Conservation (phyloP, 2,329 filamentous ascomycete species). For the Diplodia scrobiculata region DNA sequence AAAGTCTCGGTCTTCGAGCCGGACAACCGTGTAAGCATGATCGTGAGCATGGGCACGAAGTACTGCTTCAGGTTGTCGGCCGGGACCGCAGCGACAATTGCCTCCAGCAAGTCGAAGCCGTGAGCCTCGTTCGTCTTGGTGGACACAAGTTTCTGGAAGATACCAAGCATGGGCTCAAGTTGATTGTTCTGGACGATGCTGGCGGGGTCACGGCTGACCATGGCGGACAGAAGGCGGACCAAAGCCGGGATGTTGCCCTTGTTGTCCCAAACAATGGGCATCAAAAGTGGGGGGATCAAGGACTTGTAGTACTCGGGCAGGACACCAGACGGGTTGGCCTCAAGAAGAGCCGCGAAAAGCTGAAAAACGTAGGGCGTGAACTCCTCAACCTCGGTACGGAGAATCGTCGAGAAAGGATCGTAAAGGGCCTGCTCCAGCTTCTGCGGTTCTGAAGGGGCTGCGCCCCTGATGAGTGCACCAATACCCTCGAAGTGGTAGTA, state of each 20-base stretch:
- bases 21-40: slow-evolving; percentile 74
- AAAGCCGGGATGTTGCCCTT: slow-evolving; percentile 91
- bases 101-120: slow-evolving; percentile 87
- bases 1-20: slow-evolving; percentile 80
- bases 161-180: slow-evolving; percentile 83
- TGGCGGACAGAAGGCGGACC: slow-evolving; percentile 77
- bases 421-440: slow-evolving; percentile 81
- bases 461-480: slow-evolving; percentile 81
- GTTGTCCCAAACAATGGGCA: slow-evolving; percentile 84
- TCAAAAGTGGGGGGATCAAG: slow-evolving; percentile 75
- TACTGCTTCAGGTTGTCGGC: slow-evolving; percentile 74
- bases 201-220: slow-evolving; percentile 75
- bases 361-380: slow-evolving; percentile 98
- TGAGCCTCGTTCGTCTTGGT: slow-evolving; percentile 82
- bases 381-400: slow-evolving; percentile 83
- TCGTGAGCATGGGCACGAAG: slow-evolving; percentile 75
- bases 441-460: slow-evolving; percentile 66
- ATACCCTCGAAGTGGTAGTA: slow-evolving; percentile 98
- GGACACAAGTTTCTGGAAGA: slow-evolving; percentile 87
- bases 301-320: slow-evolving; percentile 79
- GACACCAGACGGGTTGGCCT: slow-evolving; percentile 76
- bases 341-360: slow-evolving; percentile 84
- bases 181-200: slow-evolving; percentile 78
- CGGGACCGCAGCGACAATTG: slow-evolving; percentile 72
- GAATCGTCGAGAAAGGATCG: slow-evolving; percentile 76